Evolutionary conservation across 352 stramenopile species (phyloP), one percentile per base, ranked within the genome.

Genomic region (Pythium folliculosum): DNA sequence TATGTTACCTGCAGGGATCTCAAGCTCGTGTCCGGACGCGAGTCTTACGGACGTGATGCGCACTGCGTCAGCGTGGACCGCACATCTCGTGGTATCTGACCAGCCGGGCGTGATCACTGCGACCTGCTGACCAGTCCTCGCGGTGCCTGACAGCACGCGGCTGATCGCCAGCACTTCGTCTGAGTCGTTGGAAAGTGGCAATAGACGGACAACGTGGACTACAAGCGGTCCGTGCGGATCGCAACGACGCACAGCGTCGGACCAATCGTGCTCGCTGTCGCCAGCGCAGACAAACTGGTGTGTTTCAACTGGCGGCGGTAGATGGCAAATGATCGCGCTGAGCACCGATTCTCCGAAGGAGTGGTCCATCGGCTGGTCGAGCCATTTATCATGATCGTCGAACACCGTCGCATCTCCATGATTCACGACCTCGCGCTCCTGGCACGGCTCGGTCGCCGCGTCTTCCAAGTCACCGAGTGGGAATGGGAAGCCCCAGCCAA

Each of bases 1-100:
- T 12, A 65, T 1, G 16, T 58, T 58, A 7, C 59, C 59, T 22
- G 59, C 59, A 5, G 47, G 35, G 43, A 58, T 27, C n/a, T 65
- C 27, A 45, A 4, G 13, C 12, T 60, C 30, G 53, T 27, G 21
- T 3, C 48, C 19, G 8, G 51, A 45, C 6, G 22, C 48, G 13
- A 54, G 23, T 54, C 0, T 1, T 22, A 38, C 9, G 16, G 17
- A 30, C 13, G 27, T 57, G 54, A 61, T 12, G 10, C 14, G 9
- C 37, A 12, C 37, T 17, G 2, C 37, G 37, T 17, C 37, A 7
- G 3, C 3, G 10, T 12, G 14, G 2, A 17, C 9, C 1, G 10
- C 10, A 43, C 9, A 32, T 5, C 27, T 6, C 27, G 54, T 37
- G 8, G 54, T 23, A 38, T 52, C 12, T 5, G 12, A 22, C 9